Evolutionary conservation across 768 basidiomycete species (phyloP).

Genomic region (Suillus spraguei): DNA sequence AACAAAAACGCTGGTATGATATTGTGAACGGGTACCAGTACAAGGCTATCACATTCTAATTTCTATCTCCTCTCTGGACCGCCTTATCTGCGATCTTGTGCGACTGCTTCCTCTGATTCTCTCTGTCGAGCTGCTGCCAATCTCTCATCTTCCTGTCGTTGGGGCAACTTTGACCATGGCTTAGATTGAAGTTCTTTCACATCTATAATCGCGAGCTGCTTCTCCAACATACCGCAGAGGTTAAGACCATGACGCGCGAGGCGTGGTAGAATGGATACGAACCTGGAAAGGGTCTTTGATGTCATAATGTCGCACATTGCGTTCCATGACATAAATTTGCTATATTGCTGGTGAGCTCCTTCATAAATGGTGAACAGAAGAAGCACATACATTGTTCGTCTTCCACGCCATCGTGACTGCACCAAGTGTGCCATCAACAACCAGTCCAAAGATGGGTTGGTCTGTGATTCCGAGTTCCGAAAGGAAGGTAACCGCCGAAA

Average conservation of each 20-base stretch:
- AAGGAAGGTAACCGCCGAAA: constrained; percentile 2
- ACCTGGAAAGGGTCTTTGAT: constrained; percentile 2
- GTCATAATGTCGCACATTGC: not conserved
- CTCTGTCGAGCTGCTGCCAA: not conserved
- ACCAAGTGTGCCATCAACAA: not conserved
- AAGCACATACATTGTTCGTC: not conserved
- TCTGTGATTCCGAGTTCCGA: not conserved
- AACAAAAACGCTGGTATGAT: too few relatives aligned
- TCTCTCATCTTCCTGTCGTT: not conserved
- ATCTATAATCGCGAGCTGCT: not conserved
- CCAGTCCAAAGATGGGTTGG: constrained; percentile 5
- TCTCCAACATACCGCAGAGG: not conserved
- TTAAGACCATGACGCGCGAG: not conserved
- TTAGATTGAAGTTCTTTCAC: not conserved
- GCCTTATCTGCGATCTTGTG: not conserved
- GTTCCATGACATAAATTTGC: not conserved
- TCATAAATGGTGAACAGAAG: too few relatives aligned
- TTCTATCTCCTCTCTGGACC: not conserved
- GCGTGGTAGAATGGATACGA: not conserved
- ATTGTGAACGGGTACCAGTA: too few relatives aligned
- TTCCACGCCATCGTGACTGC: constrained; percentile 3
- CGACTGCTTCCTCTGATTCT: too few relatives aligned
- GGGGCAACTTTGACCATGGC: not conserved
- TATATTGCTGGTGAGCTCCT: not conserved
- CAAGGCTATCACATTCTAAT: not conserved